These are phyloP conservation scores for Ammopiptanthus mongolicus DNA, from an alignment of 306 rosid genomes.

Conservation along the genomic window DNA sequence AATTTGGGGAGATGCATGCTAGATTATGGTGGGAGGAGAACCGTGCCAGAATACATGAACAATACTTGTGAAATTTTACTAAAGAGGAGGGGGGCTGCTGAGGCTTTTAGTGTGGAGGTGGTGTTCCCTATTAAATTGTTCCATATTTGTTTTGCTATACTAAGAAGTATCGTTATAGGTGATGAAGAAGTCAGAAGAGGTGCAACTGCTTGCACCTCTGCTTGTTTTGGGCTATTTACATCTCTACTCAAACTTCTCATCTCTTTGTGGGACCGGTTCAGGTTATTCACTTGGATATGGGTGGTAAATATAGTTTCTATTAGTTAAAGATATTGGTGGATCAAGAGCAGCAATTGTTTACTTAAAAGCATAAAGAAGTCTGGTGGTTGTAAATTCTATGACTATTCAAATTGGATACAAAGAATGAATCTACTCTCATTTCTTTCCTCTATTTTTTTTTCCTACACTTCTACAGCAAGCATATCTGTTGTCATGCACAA, in stretches of 20 bases:
- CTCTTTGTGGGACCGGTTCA: constrained; percentile 17
- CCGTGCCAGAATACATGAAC: constrained; percentile 92
- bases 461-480: neutral
- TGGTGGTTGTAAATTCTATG: constrained; percentile 35
- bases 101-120: constrained; percentile 42
- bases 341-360: constrained; percentile 16
- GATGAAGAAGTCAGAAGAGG: constrained; percentile 35
- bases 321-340: constrained; percentile 23
- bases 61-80: constrained; percentile 55
- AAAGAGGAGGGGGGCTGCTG: constrained; percentile 13
- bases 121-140: constrained; percentile 39
- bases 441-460: neutral
- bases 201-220: constrained; percentile 42
- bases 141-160: constrained; percentile 40
- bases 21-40: constrained; percentile 99
- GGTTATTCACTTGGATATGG: constrained; percentile 40
- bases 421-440: constrained; percentile 21
- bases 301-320: constrained; percentile 36
- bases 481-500: neutral
- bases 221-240: constrained; percentile 34
- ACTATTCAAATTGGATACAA: constrained; percentile 32
- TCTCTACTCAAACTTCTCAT: constrained; percentile 22
- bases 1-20: constrained; percentile 94
- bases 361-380: constrained; percentile 14
- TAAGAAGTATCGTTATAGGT: constrained; percentile 45